These are phyloP conservation scores for Vaccinium macrocarpon DNA, from an alignment of 148 eudicot species.

Conservation along the genomic window DNA sequence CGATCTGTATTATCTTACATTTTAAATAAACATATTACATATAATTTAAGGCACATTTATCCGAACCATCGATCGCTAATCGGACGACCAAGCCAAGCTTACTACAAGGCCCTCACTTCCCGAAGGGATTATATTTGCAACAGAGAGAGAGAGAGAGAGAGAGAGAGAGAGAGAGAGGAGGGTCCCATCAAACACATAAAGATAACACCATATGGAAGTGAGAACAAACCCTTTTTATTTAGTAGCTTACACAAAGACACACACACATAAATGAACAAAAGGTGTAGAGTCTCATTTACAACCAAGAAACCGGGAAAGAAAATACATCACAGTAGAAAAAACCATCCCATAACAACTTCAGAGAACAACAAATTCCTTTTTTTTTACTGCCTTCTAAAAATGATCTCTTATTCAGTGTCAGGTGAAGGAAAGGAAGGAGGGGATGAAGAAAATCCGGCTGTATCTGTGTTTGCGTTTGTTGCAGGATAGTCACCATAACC, in stretches of 20 bases:
- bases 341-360: background rate
- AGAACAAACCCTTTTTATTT: background rate
- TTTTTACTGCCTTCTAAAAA: background rate
- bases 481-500: constrained; percentile 5
- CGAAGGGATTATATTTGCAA: no score
- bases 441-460: background rate
- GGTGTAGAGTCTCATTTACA: background rate
- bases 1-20: no score
- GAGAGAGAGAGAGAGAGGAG: no score
- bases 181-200: no score
- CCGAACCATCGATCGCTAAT: no score
- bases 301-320: background rate
- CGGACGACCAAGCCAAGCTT: no score
- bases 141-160: no score
- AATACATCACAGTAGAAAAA: background rate
- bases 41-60: no score
- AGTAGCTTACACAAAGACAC: background rate
- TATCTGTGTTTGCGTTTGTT: constrained; percentile 16
- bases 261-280: background rate
- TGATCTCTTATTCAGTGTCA: background rate
- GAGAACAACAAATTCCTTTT: background rate
- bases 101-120: no score
- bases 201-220: no score
- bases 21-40: no score
- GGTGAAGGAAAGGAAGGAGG: constrained; percentile 2